A percentile compares a stretch with the other conserved stretches of the same genome.
These are phyloP conservation scores for Tetrahymena thermophila DNA, from an alignment of 73 alveolate genomes.

Conservation along the genomic window DNA sequence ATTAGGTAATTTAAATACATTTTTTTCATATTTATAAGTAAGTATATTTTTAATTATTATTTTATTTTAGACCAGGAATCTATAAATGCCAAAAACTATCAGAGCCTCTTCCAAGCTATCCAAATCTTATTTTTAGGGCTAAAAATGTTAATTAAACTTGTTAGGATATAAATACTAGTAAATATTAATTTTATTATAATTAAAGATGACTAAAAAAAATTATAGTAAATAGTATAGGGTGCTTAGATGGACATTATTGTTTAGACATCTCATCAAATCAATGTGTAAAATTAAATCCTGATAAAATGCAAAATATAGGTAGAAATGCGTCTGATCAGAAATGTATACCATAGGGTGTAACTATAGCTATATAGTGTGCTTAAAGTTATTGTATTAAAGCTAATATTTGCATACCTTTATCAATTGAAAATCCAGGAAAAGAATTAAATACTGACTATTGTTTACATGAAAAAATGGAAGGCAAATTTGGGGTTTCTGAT, in stretches of 20 bases:
- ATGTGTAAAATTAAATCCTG: neutral
- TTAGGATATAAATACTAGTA: neutral
- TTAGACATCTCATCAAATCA: neutral
- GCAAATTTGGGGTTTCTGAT: neutral
- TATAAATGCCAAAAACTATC: neutral
- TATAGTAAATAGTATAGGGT: neutral
- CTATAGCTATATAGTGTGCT: neutral
- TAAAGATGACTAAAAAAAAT: neutral
- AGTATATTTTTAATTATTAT: neutral
- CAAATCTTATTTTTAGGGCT: neutral
- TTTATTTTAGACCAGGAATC: too few relatives aligned
- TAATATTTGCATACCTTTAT: neutral
- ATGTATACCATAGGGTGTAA: neutral
- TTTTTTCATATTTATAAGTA: neutral
- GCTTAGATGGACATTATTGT: neutral
- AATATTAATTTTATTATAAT: neutral
- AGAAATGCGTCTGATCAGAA: neutral
- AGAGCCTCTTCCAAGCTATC: neutral
- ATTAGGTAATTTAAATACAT: neutral
- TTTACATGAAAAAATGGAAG: neutral
- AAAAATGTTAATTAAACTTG: neutral
- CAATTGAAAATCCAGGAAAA: neutral
- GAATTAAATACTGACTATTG: neutral
- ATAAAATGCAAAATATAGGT: neutral
- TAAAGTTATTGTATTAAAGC: neutral